A percentile compares a stretch with the other conserved stretches of the same genome.
These are phyloP conservation scores for Ceratocystis lukuohia DNA, from an alignment of 2,329 filamentous ascomycete genomes.

Conservation along the genomic window DNA sequence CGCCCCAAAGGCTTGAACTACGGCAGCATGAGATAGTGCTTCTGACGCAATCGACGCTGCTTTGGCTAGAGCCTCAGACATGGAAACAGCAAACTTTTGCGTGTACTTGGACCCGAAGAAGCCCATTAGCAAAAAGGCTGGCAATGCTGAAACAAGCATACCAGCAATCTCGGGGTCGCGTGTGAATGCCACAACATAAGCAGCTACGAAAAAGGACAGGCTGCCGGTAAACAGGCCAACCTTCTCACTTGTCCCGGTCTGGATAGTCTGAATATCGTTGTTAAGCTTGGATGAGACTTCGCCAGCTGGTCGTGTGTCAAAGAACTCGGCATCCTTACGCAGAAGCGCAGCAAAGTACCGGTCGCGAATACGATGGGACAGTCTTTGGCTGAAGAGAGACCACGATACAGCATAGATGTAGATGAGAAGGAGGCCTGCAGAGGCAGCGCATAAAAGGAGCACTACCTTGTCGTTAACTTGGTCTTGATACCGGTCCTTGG, in stretches of 20 bases:
- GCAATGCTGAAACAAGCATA: constrained; percentile 50
- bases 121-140: constrained; percentile 48
- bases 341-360: constrained; percentile 46
- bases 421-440: constrained; percentile 49
- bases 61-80: constrained; percentile 40
- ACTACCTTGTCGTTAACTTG: constrained; percentile 45
- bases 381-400: constrained; percentile 49
- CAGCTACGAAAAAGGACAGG: constrained; percentile 51
- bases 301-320: constrained; percentile 48
- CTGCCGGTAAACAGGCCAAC: constrained; percentile 51
- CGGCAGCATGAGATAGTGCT: constrained; percentile 43
- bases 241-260: constrained; percentile 56
- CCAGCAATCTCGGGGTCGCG: constrained; percentile 48
- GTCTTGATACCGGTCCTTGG: constrained; percentile 27
- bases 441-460: constrained; percentile 48
- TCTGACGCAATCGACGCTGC: constrained; percentile 52
- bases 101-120: constrained; percentile 42
- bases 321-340: constrained; percentile 48
- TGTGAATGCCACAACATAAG: constrained; percentile 54
- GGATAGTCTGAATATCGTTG: constrained; percentile 52
- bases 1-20: constrained; percentile 52
- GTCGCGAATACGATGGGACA: constrained; percentile 49
- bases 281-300: constrained; percentile 52
- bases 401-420: constrained; percentile 52
- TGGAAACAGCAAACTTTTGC: constrained; percentile 36